Evolutionary conservation across 306 rosid genomes (phyloP), one percentile per base, ranked within the genome.

Genomic region (Begonia peltatifolia): DNA sequence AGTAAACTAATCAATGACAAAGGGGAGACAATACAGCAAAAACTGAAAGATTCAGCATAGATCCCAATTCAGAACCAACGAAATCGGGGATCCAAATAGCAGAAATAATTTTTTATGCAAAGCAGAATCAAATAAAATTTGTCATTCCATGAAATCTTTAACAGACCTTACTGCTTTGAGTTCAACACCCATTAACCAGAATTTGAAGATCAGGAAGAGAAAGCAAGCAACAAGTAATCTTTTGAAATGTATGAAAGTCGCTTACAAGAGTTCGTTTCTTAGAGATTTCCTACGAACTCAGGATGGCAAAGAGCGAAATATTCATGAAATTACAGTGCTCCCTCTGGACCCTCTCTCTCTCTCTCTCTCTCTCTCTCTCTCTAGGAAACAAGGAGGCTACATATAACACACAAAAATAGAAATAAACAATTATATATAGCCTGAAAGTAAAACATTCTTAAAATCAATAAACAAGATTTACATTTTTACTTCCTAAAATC

Each of bases 61-160:
- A 83, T 86, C 87, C 84, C 99, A 83, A 83, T 70, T 79, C 74
- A 76, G 41, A 53, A 73, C 65, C 94, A 78, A 52, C 76, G 85
- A 83, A 83, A 79, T 87, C 65, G 76, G 70, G 42, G 87, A 58
- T 41, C 55, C 61, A 35, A 44, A 58, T 38, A 69, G 59, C 13
- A 67, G 53, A 73, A 50, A 62, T 47, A 42, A 9, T 49, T 56
- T 70, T 61, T 42, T 6, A 42, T 42, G 14, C 36, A 11, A 42
- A 42, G 2, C 46, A 7, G 2, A 25, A 25, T 10, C 13, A 16
- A 30, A 16, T 9, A 6, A 23, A 60, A 50, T 9, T 42, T 42
- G 1, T 6, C 1, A 42, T 6, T 42, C 10, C 9, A 12, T 12
- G 2, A 9, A 42, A 9, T 42, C 12, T 12, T 9, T 17, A 17